Evolutionary conservation across 306 rosid species (phyloP), one percentile per base, ranked within the genome.

Genomic region (Datisca glomerata): DNA sequence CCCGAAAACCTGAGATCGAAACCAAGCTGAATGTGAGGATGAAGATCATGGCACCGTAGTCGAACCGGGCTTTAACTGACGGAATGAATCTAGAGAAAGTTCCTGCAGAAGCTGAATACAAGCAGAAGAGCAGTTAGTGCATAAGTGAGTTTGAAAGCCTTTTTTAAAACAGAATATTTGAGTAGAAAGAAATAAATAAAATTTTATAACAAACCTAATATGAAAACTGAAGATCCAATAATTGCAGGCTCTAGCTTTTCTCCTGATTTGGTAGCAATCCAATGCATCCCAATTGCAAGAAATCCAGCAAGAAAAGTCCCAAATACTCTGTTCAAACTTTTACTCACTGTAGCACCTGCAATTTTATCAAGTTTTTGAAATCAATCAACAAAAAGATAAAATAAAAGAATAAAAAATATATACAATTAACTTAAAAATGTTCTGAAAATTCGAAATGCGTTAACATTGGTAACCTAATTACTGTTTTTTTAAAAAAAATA

Each of bases 41-140:
- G 69, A 84, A 89, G 61, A 84, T 64, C 74, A 80, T 1, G 8
- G 71, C 63, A 18, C 93, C 95, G 21, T 89, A 89, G 47, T 89
- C 98, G 46, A 84, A 89, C 39, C 93, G 76, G 5, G 72, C 55
- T 54, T 84, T 89, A 24, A 89, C 49, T 6, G 64, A 52, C 0
- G 98, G 98, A 20, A 89, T 80, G 56, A 89, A 89, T 62, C 98
- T 64, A 1, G 86, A 77, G 61, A 89, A 89, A 18, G 98, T 89
- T 35, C 79, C 64, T 36, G 79, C 78, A 13, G 93, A 77, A 61
- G 78, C 98, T 89, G 93, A 38, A 63, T 29, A 29, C 12, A 29
- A n/a, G n/a, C n/a, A n/a, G n/a, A n/a, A n/a, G n/a, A n/a, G n/a
- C n/a, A n/a, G n/a, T n/a, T n/a, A n/a, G n/a, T n/a, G n/a, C n/a